These are phyloP conservation scores for Alternaria alternata DNA, from an alignment of 2,329 filamentous ascomycete genomes.

Conservation along the genomic window DNA sequence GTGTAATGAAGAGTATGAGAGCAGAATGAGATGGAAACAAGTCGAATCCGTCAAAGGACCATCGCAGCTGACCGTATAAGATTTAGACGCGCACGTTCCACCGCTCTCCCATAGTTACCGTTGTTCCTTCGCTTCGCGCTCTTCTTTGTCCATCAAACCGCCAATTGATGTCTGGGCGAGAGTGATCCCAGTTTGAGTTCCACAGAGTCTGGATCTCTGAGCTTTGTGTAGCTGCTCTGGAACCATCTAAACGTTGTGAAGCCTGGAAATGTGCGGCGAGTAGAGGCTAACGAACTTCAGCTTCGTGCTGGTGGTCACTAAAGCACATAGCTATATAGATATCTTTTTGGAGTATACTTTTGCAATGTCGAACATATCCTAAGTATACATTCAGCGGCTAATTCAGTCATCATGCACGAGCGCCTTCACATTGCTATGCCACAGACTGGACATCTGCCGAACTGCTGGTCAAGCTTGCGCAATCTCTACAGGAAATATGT, in stretches of 20 bases:
- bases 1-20: neutral
- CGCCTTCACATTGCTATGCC: slow-evolving; percentile 11
- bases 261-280: accelerated
- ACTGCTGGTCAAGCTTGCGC: slow-evolving; percentile 2
- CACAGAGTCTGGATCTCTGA: accelerated
- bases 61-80: neutral
- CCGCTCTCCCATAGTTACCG: neutral
- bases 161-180: neutral
- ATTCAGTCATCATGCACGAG: neutral
- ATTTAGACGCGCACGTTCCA: neutral
- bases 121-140: neutral
- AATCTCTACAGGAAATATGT: slow-evolving; percentile 10
- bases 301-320: neutral
- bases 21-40: neutral
- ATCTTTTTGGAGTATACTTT: no score
- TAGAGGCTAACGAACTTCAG: no score
- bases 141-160: neutral
- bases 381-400: neutral
- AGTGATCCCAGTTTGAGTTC: neutral
- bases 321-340: neutral
- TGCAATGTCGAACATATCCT: no score
- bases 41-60: neutral
- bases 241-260: neutral
- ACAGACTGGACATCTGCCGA: slow-evolving; percentile 17
- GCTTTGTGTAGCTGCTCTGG: neutral